Evolutionary conservation across 768 basidiomycete species (phyloP).

Genomic region (Phallus indusiatus): DNA sequence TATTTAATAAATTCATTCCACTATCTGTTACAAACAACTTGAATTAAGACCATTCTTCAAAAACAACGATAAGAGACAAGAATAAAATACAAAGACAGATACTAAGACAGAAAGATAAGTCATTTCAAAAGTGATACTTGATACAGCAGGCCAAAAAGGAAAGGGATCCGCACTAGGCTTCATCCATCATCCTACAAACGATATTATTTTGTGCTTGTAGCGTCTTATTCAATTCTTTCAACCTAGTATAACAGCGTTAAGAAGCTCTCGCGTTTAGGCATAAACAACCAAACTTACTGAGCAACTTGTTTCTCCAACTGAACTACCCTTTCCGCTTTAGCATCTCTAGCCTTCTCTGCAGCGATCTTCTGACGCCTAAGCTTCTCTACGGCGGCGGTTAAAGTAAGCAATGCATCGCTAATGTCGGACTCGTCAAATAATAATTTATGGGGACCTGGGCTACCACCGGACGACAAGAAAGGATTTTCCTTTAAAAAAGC

Average conservation of each 20-base stretch:
- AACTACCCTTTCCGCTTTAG: not conserved
- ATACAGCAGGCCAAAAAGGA: no score
- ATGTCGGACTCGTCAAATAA: not conserved
- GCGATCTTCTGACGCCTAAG: not conserved
- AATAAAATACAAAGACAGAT: no score
- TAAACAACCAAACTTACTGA: not conserved
- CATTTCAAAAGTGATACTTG: no score
- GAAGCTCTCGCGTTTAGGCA: not conserved
- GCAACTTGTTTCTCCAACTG: not conserved
- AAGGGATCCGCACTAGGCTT: no score
- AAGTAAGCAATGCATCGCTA: no score
- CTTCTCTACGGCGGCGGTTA: not conserved
- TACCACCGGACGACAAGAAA: not conserved
- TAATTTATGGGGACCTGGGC: no score
- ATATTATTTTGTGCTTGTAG: not conserved
- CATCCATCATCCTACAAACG: not conserved
- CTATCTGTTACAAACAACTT: no score
- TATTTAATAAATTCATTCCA: no score
- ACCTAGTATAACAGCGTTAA: not conserved
- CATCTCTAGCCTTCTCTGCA: constrained; percentile 3
- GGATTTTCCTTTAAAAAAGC: not conserved
- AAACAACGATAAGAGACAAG: no score
- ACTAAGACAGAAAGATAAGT: no score
- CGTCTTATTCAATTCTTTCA: not conserved
- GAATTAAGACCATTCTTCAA: no score